Evolutionary conservation across 495 filamentous ascomycete species (phyloP).

Genomic region (Paragyromitra xinjiangensis): DNA sequence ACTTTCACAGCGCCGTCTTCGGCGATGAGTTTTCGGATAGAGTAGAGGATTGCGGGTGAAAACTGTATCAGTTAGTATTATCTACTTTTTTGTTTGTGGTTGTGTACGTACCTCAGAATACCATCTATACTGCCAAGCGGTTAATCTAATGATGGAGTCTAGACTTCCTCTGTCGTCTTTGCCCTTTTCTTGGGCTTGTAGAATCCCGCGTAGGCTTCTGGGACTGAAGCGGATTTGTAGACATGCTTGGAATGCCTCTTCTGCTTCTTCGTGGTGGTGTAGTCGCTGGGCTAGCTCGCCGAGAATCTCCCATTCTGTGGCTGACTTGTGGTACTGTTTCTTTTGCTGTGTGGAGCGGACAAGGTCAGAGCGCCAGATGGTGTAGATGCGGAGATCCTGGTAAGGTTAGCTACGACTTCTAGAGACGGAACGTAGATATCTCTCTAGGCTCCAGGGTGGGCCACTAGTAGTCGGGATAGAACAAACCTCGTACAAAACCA

Average conservation of each 20-base stretch:
- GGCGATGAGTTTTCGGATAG: constrained; percentile 91
- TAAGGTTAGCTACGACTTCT: neutral
- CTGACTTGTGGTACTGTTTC: constrained; percentile 91
- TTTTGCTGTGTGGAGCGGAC: constrained; percentile 88
- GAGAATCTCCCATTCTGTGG: constrained; percentile 98
- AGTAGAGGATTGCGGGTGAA: constrained; percentile 84
- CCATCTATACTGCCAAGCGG: constrained; percentile 99
- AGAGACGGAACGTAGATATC: neutral
- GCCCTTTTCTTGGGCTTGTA: constrained; percentile 77
- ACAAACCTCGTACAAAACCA: constrained; percentile 86
- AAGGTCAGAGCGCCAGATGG: constrained; percentile 98
- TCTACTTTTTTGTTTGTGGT: neutral
- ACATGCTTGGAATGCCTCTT: constrained; percentile 90
- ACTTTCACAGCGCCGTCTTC: constrained; percentile 98
- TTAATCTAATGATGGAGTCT: constrained; percentile 80
- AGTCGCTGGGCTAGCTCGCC: constrained; percentile 91
- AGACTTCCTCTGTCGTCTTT: constrained; percentile 79
- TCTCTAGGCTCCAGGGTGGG: neutral
- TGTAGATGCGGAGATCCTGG: constrained; percentile 90
- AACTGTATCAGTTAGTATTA: constrained; percentile 68
- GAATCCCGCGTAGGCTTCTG: constrained; percentile 84
- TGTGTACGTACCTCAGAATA: constrained; percentile 81
- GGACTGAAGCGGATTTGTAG: constrained; percentile 84
- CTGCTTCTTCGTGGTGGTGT: constrained; percentile 85
- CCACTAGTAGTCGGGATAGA: neutral